Conservation (phyloP, 1,284 basidiomycete genomes). For the Tetrapyrgos nigripes region DNA sequence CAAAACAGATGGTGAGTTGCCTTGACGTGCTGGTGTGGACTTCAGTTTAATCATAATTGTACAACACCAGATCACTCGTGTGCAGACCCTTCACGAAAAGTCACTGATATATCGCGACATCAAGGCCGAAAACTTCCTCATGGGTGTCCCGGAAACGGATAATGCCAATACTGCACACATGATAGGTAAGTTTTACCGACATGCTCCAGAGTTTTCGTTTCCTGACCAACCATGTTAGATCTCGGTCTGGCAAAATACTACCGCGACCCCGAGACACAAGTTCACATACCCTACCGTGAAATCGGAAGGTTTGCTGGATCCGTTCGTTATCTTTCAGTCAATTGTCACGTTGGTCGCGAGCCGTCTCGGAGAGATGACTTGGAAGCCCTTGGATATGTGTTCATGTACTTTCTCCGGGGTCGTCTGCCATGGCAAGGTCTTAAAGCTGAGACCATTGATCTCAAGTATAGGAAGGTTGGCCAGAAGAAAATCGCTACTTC, state of each 20-base stretch:
- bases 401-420: conserved; percentile 97
- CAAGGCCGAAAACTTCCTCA: conserved; percentile 99
- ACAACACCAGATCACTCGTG: conserved; percentile 84
- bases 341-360: conserved; percentile 95
- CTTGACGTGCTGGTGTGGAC: background rate
- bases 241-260: conserved; percentile 99
- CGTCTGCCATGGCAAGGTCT: conserved; percentile 96
- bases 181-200: conserved; percentile 73
- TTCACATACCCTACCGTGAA: conserved; percentile 98
- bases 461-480: conserved; percentile 98
- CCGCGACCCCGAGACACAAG: conserved; percentile 96
- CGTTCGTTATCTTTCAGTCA: conserved; percentile 98
- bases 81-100: conserved; percentile 98
- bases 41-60: background rate
- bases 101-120: conserved; percentile 99
- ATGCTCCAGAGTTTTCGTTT: conserved; percentile 9
- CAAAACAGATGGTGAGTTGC: conserved; percentile 90
- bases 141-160: conserved; percentile 94
- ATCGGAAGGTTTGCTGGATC: conserved; percentile 98
- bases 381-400: conserved; percentile 95
- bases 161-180: conserved; percentile 91
- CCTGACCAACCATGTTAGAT: conserved; percentile 54
- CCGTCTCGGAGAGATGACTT: conserved; percentile 91
- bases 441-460: conserved; percentile 96
- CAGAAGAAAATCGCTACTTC: conserved; percentile 97